Evolutionary conservation across 768 basidiomycete genomes (phyloP).

Genomic region (Trichaptum fuscoviolaceum): DNA sequence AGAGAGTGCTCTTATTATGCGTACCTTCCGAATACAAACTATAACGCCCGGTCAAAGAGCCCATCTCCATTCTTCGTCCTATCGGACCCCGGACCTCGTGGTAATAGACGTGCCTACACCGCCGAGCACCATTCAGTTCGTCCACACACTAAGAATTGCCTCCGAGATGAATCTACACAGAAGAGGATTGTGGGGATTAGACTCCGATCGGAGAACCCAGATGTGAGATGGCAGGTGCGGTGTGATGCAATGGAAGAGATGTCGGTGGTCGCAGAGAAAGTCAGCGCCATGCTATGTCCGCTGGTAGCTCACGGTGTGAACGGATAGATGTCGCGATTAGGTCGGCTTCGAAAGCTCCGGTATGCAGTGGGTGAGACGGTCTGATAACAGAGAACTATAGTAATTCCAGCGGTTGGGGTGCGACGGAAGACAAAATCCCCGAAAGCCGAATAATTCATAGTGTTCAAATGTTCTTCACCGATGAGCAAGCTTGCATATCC

Average conservation of each 20-base stretch:
- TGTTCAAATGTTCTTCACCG: too few relatives aligned
- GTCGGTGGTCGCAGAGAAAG: too few relatives aligned
- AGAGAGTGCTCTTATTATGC: too few relatives aligned
- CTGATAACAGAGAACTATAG: too few relatives aligned
- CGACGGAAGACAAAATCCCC: too few relatives aligned
- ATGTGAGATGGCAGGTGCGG: background rate
- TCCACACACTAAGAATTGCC: background rate
- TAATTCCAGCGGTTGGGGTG: too few relatives aligned
- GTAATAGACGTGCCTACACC: too few relatives aligned
- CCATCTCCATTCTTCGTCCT: background rate
- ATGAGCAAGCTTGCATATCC: too few relatives aligned
- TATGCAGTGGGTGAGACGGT: background rate
- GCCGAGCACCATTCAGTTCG: background rate
- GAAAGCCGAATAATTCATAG: too few relatives aligned
- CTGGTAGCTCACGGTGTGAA: background rate
- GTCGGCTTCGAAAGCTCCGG: background rate
- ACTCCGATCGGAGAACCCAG: background rate
- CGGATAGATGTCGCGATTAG: background rate
- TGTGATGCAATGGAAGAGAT: background rate
- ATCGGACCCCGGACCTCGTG: background rate
- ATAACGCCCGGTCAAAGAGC: background rate
- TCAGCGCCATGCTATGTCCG: background rate
- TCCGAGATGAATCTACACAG: background rate
- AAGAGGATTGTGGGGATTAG: conserved; percentile 1
- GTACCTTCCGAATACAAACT: background rate